Percentiles rank a stretch among this genome's conserved stretches.
phyloP scores from a whole-genome alignment of 2,329 filamentous ascomycete genomes.

The Aspergillus sp. region DNA sequence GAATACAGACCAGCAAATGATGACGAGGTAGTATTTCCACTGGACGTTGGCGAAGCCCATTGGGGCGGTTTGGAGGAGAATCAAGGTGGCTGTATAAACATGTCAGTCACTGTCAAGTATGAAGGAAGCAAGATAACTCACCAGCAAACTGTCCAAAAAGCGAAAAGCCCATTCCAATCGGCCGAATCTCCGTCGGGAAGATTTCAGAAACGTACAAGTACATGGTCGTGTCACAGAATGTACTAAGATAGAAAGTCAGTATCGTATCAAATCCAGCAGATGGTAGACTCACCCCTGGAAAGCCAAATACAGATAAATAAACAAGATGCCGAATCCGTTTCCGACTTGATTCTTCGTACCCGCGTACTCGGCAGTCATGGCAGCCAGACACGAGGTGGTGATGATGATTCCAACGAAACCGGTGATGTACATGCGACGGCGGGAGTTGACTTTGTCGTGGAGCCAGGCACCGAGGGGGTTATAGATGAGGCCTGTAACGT shows the following conservation, averaged over 20 bases:
- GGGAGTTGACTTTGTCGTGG: slow-evolving; percentile 32
- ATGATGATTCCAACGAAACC: slow-evolving; percentile 39
- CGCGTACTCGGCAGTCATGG: slow-evolving; percentile 33
- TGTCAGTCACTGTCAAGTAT: not conserved
- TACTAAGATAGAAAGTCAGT: slow-evolving; percentile 24
- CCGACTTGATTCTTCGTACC: slow-evolving; percentile 37
- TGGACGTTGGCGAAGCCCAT: slow-evolving; percentile 41
- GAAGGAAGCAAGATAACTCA: slow-evolving; percentile 6
- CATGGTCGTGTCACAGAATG: slow-evolving; percentile 44
- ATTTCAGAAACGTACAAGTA: slow-evolving; percentile 45
- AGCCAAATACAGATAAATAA: slow-evolving; percentile 43
- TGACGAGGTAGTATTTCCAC: slow-evolving; percentile 49
- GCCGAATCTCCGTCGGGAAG: slow-evolving; percentile 47
- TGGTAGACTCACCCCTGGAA: slow-evolving; percentile 40
- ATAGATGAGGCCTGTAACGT: slow-evolving; percentile 34
- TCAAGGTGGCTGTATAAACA: slow-evolving; percentile 34
- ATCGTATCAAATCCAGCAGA: not conserved
- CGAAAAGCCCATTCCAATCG: slow-evolving; percentile 50
- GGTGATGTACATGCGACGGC: slow-evolving; percentile 39
- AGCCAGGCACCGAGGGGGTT: slow-evolving; percentile 34
- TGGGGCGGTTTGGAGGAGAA: slow-evolving; percentile 45
- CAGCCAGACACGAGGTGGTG: slow-evolving; percentile 36
- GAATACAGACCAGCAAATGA: slow-evolving; percentile 41
- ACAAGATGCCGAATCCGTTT: slow-evolving; percentile 38
- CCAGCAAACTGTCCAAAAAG: slow-evolving; percentile 47